Percentiles rank a stretch among this genome's conserved stretches.
These are phyloP conservation scores for Dissophora globulifera DNA, from an alignment of 192 early-diverging fungal genomes.

Conservation along the genomic window DNA sequence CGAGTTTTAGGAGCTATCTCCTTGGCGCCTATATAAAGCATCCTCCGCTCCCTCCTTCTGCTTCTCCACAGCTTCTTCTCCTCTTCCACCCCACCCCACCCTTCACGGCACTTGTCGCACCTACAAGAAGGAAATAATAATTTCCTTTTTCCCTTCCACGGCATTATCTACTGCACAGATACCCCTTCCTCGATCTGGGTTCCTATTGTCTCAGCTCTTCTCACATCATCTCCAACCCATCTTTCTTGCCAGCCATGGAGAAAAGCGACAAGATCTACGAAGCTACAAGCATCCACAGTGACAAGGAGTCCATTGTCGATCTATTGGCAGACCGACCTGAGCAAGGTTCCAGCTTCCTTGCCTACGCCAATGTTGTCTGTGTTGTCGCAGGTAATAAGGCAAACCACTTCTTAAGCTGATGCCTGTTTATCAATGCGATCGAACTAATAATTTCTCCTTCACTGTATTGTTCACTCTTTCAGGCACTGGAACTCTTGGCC, in stretches of 20 bases:
- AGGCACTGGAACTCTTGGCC: conserved; percentile 84
- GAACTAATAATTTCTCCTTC: conserved; percentile 4
- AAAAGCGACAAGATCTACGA: conserved; percentile 28
- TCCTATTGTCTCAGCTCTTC: neutral
- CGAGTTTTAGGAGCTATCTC: too few species aligned
- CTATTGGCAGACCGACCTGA: conserved; percentile 45
- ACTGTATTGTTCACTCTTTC: too few species aligned
- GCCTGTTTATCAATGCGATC: too few species aligned
- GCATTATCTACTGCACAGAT: too few species aligned
- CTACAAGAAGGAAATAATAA: too few species aligned
- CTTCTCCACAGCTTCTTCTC: too few species aligned
- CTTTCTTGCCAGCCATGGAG: conserved; percentile 10
- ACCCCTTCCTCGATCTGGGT: too few species aligned
- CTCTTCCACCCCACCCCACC: too few species aligned
- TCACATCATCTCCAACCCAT: neutral
- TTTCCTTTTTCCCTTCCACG: neutral
- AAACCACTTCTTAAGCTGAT: too few species aligned
- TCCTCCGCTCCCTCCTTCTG: too few species aligned
- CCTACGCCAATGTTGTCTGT: conserved; percentile 73
- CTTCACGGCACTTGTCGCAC: too few species aligned
- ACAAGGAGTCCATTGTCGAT: conserved; percentile 37
- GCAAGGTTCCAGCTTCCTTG: conserved; percentile 63
- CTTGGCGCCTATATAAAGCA: too few species aligned
- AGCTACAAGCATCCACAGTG: conserved; percentile 21
- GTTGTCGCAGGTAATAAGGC: conserved; percentile 88